Conservation (phyloP, 176 grass and related monocot genomes). For the Rhynchospora pubera region DNA sequence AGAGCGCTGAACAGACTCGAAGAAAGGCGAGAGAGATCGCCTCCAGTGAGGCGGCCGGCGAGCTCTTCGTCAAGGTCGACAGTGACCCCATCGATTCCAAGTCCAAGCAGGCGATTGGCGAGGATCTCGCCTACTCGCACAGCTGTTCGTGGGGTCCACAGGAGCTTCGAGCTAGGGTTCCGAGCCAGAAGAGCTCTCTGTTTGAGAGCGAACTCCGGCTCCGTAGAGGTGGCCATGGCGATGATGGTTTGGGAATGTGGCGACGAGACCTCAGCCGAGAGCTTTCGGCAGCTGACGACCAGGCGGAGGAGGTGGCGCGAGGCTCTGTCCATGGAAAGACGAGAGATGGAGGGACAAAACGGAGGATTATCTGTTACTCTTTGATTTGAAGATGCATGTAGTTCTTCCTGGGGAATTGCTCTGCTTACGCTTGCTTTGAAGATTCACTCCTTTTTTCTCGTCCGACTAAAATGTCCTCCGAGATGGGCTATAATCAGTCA, state of each 20-base stretch:
- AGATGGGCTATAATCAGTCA: too few species aligned
- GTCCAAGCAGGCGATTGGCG: slow-evolving; percentile 19
- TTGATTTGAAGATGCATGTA: neutral
- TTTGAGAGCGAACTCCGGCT: slow-evolving; percentile 31
- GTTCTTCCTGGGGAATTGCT: too few species aligned
- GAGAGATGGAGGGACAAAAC: neutral
- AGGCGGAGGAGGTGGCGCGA: slow-evolving; percentile 37
- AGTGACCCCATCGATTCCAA: slow-evolving; percentile 22
- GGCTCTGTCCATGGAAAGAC: slow-evolving; percentile 4
- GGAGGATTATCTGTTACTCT: neutral
- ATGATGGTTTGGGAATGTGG: slow-evolving; percentile 23
- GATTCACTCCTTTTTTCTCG: too few species aligned
- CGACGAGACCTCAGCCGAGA: slow-evolving; percentile 31
- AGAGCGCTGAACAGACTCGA: slow-evolving; percentile 21
- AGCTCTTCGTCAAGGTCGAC: slow-evolving; percentile 37
- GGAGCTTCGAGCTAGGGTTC: slow-evolving; percentile 18
- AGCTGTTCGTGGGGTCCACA: slow-evolving; percentile 28
- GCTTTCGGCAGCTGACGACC: slow-evolving; percentile 33
- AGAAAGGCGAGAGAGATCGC: slow-evolving; percentile 25
- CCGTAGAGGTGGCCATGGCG: slow-evolving; percentile 42
- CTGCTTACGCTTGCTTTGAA: too few species aligned
- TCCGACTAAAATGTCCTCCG: too few species aligned
- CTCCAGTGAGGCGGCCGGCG: slow-evolving; percentile 29
- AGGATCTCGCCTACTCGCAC: slow-evolving; percentile 43
- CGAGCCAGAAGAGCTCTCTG: slow-evolving; percentile 14